Conservation (phyloP, 352 stramenopile species). For the Globisporangium barbulae region DNA sequence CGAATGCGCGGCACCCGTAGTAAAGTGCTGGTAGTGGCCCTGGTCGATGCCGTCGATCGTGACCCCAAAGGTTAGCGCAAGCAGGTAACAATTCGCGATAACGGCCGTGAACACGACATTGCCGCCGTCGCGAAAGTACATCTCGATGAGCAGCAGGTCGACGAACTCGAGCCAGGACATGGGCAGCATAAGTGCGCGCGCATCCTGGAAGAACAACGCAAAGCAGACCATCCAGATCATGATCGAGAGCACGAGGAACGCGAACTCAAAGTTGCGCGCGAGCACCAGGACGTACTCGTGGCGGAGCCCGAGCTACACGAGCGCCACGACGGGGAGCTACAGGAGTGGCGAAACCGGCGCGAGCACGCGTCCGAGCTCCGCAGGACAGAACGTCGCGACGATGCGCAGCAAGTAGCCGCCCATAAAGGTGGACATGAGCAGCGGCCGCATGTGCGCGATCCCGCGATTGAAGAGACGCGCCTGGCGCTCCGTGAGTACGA, state of each 20-base stretch:
- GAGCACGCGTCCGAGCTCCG: conserved; percentile 1
- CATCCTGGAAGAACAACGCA: conserved; percentile 2
- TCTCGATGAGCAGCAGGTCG: conserved; percentile 13
- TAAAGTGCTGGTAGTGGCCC: not conserved
- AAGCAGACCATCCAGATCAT: conserved; percentile 10
- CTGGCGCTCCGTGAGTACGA: not conserved
- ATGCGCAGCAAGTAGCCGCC: conserved; percentile 5
- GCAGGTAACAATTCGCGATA: conserved; percentile 7
- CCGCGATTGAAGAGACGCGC: conserved; percentile 1
- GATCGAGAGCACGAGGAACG: conserved; percentile 5
- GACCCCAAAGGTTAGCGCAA: not conserved
- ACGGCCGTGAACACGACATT: not conserved
- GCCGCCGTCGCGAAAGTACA: conserved; percentile 6
- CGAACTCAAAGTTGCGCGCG: conserved; percentile 14
- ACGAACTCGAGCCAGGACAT: conserved; percentile 15
- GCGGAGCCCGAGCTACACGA: conserved; percentile 9
- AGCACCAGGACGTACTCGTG: conserved; percentile 14
- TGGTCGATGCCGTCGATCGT: conserved; percentile 5
- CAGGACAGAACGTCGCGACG: conserved; percentile 1
- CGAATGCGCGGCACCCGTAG: not conserved
- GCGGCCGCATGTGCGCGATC: not conserved
- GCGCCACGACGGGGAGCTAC: conserved; percentile 4
- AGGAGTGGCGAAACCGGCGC: conserved; percentile 9
- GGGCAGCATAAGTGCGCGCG: conserved; percentile 5
- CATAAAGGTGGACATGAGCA: conserved; percentile 3